Evolutionary conservation across 2,329 filamentous ascomycete genomes (phyloP), one percentile per base, ranked within the genome.

Genomic region (Acrocalymma vagum): DNA sequence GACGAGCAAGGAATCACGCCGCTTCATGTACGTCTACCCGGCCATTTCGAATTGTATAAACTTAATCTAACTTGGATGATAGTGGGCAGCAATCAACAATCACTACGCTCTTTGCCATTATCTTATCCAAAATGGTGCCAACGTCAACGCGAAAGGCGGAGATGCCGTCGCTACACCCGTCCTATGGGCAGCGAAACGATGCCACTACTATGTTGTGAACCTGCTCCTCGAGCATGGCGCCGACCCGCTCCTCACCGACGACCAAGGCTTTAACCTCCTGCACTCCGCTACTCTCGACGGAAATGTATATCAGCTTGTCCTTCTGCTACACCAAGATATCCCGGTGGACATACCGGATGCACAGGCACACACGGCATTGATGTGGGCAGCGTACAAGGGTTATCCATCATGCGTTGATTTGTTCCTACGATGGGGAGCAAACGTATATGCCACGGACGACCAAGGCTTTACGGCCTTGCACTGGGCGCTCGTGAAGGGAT

Each of bases 11-110:
- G 90, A 64, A 96, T 99, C 67, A 97, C 93, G 26, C 91, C 94
- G 49, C 74, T 99, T 71, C 94, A 97, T 78, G 93, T 96, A 80
- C 60, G 74, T 48, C 40, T 29, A 16, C n/a, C 4, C 21, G 29
- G 9, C 9, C 11, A 21, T 2, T 2, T 7, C 25, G 28, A 9
- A 2, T 16, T 16, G 13, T n/a, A 28, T 26, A 13, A 20, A 15
- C 5, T 14, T 11, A 15, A 9, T 17, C 49, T 58, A 31, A 62
- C 32, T 24, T 32, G 17, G 21, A 38, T 15, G 42, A 39, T 67
- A 99, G 90, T 99, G 94, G 94, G 94, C 94, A 30, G 90, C 95
- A 24, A 97, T 99, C 70, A 99, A 99, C 76, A 97, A 97, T 66
- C 94, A 96, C 69, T 95, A 93, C 75, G 89, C 90, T 55, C 91